phyloP scores from a whole-genome alignment of 140 eudicot species.

The Oenanthe javanica region DNA sequence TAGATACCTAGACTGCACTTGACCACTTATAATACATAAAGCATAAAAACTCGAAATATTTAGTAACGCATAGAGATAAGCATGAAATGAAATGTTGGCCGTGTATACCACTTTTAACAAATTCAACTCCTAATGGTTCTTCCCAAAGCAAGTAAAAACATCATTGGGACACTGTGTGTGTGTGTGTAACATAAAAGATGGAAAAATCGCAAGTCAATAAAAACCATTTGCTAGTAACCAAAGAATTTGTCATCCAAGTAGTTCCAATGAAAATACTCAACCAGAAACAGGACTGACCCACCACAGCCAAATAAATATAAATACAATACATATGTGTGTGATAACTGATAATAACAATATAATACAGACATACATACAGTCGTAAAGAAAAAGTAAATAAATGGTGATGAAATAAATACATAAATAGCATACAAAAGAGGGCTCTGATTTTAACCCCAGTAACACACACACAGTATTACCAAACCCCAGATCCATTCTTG shows the following conservation, averaged over 20 bases:
- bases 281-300: conserved; percentile 1
- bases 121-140: neutral
- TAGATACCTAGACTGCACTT: neutral
- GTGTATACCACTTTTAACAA: neutral
- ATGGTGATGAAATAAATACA: neutral
- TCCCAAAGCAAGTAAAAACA: neutral
- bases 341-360: neutral
- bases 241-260: neutral
- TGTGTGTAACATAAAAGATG: neutral
- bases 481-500: conserved; percentile 23
- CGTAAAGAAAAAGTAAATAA: neutral
- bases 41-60: neutral
- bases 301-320: neutral
- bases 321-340: neutral
- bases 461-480: neutral
- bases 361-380: neutral
- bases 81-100: neutral
- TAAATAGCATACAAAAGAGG: neutral
- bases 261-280: neutral
- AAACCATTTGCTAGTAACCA: neutral
- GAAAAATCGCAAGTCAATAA: neutral
- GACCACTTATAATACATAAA: neutral
- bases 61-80: neutral
- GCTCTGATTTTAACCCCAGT: neutral
- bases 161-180: neutral